Base-by-base conservation (phyloP, 2,329 filamentous ascomycete species). In the Aphanocladium album region DNA sequence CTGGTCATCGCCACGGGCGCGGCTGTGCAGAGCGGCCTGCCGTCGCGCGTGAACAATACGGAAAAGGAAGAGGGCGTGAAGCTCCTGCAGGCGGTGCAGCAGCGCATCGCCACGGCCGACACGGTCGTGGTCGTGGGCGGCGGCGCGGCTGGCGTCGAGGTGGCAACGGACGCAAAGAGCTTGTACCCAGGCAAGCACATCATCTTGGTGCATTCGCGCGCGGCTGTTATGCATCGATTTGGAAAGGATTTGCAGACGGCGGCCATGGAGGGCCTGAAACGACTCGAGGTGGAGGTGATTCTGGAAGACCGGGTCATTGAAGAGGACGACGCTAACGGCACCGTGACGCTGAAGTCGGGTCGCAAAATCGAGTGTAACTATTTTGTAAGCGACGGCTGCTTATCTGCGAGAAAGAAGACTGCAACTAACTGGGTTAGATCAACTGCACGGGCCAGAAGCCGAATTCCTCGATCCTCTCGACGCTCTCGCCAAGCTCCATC, bases 71-170 rank as follows among this genome's bases (percentile, higher is more conserved):
- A 75, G 17, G 81, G 77, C 0, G 71, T 80, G 21, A 65, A 68
- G 54, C 72, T 75, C n/a, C 63, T 86, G 41, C 71, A 70, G 47
- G 67, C 67, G 2, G 76, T 83, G 68, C 83, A 84, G 69, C 64
- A 66, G 0, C 70, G 70, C 2, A 79, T 86, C 54, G 73, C 73
- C 45, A 64, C 67, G 0, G 77, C 80, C 1, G 68, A 68, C 14
- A 74, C 73, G 33, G 64, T 84, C 7, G 79, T 83, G 2, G 76
- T 84, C 0, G 76, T 83, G 0, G 85, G 85, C 2, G 84, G 83
- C 0, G 85, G 85, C 2, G 83, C 85, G 0, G 85, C 84, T 0
- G 85, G 85, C 1, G 80, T 88, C 0, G 83, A 88, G 70, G 71
- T 87, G 37, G 84, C 83, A 0, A 79, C 82, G 0, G 85, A 88